Evolutionary conservation across 441 rosid species (phyloP).

Genomic region (Erodium chrysanthum): DNA sequence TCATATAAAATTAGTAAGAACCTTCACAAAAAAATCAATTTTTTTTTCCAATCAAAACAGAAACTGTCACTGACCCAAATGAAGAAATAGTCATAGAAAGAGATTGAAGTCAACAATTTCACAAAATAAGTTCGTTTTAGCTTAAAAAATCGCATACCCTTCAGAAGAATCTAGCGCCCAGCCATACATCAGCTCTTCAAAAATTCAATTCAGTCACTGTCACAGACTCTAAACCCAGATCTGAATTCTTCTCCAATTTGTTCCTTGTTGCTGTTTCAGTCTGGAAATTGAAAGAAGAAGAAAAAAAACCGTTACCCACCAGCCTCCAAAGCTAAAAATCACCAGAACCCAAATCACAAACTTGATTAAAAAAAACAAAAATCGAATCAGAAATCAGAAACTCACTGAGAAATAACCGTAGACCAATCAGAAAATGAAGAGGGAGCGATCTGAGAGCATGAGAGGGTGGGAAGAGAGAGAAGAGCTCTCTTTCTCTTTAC

Average conservation of each 20-base stretch:
- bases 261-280: background rate
- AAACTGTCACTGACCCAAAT: background rate
- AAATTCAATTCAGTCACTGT: background rate
- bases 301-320: background rate
- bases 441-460: background rate
- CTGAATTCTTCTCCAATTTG: background rate
- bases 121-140: background rate
- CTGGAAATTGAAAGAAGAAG: background rate
- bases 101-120: background rate
- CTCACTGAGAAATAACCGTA: background rate
- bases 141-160: background rate
- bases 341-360: background rate
- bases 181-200: background rate
- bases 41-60: background rate
- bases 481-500: background rate
- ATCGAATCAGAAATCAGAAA: background rate
- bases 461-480: background rate
- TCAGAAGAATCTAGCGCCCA: background rate
- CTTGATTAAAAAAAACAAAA: background rate
- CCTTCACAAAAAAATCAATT: background rate
- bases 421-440: background rate
- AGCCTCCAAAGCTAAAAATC: background rate
- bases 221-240: background rate
- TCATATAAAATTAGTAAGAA: background rate
- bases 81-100: background rate